Conservation (phyloP, 805 yeast genomes). For the Saturnispora gosingensis region DNA sequence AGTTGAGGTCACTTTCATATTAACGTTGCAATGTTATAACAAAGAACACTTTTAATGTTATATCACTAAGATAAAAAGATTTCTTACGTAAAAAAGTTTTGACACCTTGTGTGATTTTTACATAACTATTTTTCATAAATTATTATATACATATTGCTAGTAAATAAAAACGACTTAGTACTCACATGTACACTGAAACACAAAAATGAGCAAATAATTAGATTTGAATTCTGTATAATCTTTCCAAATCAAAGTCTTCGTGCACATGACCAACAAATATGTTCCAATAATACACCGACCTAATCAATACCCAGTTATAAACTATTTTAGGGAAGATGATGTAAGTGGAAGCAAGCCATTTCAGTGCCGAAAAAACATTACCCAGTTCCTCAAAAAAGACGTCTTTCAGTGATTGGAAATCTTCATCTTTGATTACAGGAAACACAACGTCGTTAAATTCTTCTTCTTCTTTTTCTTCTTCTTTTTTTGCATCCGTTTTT, state of each 20-base stretch:
- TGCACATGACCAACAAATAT: constrained; percentile 53
- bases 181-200: not conserved
- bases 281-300: constrained; percentile 59
- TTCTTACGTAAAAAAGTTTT: not conserved
- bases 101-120: not conserved
- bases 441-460: constrained; percentile 18
- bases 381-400: constrained; percentile 14
- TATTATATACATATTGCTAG: not conserved
- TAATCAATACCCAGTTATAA: constrained; percentile 39
- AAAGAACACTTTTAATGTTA: not conserved
- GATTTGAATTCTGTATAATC: constrained; percentile 20
- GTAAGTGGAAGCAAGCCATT: constrained; percentile 60
- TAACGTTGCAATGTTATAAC: not conserved
- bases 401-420: constrained; percentile 16
- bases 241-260: constrained; percentile 25
- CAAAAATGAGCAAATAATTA: not conserved
- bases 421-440: constrained; percentile 12
- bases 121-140: not conserved
- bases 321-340: constrained; percentile 57
- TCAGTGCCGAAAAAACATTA: constrained; percentile 43
- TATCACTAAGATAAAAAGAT: not conserved
- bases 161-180: not conserved
- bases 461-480: constrained; percentile 18
- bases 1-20: constrained; percentile 22
- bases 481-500: constrained; percentile 15